These are phyloP conservation scores for Sordariomycetes sp. DNA, from an alignment of 2,329 filamentous ascomycete genomes.

Conservation along the genomic window DNA sequence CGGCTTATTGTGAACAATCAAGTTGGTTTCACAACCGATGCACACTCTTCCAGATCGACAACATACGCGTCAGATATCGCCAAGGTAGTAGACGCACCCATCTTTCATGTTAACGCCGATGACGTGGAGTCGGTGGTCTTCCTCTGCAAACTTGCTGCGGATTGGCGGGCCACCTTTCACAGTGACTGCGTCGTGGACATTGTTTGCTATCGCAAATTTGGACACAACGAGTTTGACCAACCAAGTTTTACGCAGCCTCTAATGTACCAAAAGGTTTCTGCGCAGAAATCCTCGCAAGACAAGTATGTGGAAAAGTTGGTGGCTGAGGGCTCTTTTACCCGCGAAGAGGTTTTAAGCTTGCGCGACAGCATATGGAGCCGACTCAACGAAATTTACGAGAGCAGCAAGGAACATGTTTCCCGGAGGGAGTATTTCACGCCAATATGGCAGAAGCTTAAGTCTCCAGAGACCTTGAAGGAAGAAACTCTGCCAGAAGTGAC, in stretches of 20 bases:
- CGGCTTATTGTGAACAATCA: conserved; percentile 99
- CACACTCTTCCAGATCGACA: conserved; percentile 91
- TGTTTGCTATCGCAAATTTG: conserved; percentile 97
- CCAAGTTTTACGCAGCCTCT: conserved; percentile 96
- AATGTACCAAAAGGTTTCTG: conserved; percentile 97
- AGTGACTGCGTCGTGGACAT: conserved; percentile 96
- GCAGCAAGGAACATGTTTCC: conserved; percentile 94
- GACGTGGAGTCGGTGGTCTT: conserved; percentile 98
- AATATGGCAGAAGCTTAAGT: too few relatives aligned
- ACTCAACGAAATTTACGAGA: conserved; percentile 94
- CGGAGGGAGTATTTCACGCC: too few relatives aligned
- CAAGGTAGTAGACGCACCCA: conserved; percentile 94
- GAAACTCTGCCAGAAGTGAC: too few relatives aligned
- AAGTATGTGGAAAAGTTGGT: conserved; percentile 88
- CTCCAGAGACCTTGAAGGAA: too few relatives aligned
- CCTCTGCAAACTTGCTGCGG: conserved; percentile 90
- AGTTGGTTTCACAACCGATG: conserved; percentile 98
- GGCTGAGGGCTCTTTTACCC: conserved; percentile 87
- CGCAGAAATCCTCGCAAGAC: conserved; percentile 76
- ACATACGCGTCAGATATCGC: conserved; percentile 99
- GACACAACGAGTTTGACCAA: conserved; percentile 99
- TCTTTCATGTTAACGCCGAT: conserved; percentile 98
- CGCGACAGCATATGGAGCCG: conserved; percentile 99
- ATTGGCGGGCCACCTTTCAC: conserved; percentile 98
- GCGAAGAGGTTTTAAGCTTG: conserved; percentile 96